phyloP scores from a whole-genome alignment of 2,329 filamentous ascomycete genomes.

The Fusarium bactridioides region DNA sequence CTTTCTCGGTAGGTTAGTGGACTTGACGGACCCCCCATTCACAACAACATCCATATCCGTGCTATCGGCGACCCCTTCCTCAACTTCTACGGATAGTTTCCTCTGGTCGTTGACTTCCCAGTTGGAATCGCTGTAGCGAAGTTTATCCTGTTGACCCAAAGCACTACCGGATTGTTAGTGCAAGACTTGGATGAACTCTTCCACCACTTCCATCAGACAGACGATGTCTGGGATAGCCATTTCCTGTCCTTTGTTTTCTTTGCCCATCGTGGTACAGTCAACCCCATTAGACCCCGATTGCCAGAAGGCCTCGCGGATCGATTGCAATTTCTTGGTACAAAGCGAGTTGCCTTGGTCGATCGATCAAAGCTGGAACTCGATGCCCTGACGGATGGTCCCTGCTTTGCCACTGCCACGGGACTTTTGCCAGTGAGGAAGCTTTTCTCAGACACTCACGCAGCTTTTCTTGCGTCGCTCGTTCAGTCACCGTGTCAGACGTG shows the following conservation, averaged over 20 bases:
- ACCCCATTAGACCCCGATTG: fast-evolving
- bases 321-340: neutral
- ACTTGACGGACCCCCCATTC: neutral
- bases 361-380: neutral
- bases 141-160: neutral
- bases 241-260: neutral
- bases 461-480: neutral
- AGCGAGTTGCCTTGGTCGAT: neutral
- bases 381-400: neutral
- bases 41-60: neutral
- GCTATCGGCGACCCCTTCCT: neutral
- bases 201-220: neutral
- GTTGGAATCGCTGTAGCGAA: neutral
- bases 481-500: neutral
- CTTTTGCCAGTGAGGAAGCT: neutral
- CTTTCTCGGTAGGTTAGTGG: neutral
- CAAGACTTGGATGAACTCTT: neutral
- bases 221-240: neutral
- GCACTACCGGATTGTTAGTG: fast-evolving
- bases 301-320: fast-evolving
- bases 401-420: neutral
- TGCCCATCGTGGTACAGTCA: neutral
- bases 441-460: neutral
- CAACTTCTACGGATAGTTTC: neutral
- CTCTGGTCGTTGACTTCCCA: neutral